phyloP scores from a whole-genome alignment of 148 eudicot genomes.

The Dianthus caryophyllus region DNA sequence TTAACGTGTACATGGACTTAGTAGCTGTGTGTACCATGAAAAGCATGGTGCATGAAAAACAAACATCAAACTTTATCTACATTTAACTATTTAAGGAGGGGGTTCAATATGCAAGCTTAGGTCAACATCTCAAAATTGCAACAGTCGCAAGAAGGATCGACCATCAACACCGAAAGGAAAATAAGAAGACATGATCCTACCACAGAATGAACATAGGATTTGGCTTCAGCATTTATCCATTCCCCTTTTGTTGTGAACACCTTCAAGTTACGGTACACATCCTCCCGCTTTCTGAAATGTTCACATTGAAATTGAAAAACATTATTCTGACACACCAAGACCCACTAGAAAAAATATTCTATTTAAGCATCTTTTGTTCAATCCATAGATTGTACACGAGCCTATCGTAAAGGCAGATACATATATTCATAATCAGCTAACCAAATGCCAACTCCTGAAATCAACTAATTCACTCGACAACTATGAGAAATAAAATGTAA shows the following conservation, averaged over 20 bases:
- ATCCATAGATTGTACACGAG: neutral
- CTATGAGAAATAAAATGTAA: neutral
- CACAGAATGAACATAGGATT: slow-evolving; percentile 60
- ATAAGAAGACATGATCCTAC: slow-evolving; percentile 37
- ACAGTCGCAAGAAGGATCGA: neutral
- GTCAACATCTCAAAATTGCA: no score
- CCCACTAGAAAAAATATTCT: neutral
- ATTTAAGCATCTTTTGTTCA: neutral
- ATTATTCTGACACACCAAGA: slow-evolving; percentile 2
- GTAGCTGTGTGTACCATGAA: neutral
- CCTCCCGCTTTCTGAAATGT: slow-evolving; percentile 75
- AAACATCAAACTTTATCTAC: neutral
- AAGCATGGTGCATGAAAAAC: neutral
- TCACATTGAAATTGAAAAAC: slow-evolving; percentile 19
- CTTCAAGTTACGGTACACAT: slow-evolving; percentile 75
- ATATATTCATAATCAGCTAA: neutral
- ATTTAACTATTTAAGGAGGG: slow-evolving; percentile 3
- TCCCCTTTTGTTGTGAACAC: slow-evolving; percentile 74
- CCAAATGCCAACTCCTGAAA: neutral
- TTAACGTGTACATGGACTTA: neutral
- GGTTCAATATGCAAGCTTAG: neutral
- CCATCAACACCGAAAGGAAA: neutral
- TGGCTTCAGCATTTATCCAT: slow-evolving; percentile 58
- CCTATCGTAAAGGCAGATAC: neutral
- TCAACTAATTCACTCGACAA: neutral